These are phyloP conservation scores for Sporothrix humicola DNA, from an alignment of 2,329 filamentous ascomycete genomes.

Conservation along the genomic window DNA sequence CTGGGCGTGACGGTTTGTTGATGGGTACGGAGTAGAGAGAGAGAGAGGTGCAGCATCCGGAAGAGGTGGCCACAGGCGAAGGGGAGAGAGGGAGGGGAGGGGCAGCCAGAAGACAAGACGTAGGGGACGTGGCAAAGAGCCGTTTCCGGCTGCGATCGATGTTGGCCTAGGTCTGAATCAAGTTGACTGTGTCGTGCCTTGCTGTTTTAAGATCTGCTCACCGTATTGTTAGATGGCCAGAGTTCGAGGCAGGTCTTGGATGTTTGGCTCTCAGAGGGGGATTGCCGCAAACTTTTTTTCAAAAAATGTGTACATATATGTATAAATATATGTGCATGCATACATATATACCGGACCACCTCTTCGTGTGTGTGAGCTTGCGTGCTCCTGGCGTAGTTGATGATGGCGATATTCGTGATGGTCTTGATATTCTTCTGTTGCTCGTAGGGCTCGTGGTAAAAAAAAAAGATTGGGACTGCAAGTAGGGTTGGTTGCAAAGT, in stretches of 20 bases:
- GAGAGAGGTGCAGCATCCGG: background rate
- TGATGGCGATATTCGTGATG: background rate
- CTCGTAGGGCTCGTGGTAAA: background rate
- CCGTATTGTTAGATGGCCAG: background rate
- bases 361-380: background rate
- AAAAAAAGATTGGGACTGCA: background rate
- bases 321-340: background rate
- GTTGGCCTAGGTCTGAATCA: background rate
- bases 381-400: background rate
- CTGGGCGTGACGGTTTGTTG: background rate
- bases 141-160: constrained; percentile 31
- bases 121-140: constrained; percentile 20
- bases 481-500: constrained; percentile 17
- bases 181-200: constrained; percentile 16
- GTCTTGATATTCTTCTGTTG: background rate
- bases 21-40: background rate
- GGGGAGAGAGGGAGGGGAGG: background rate
- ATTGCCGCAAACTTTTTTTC: no score
- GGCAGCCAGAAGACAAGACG: background rate
- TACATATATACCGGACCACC: no score
- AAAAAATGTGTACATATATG: no score
- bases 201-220: background rate
- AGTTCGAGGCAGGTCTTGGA: background rate
- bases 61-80: constrained; percentile 7
- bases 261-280: no score